Percentiles rank a stretch among this genome's conserved stretches.
Evolutionary conservation across 2,329 filamentous ascomycete genomes (phyloP).

Genomic region (Fusarium udum): DNA sequence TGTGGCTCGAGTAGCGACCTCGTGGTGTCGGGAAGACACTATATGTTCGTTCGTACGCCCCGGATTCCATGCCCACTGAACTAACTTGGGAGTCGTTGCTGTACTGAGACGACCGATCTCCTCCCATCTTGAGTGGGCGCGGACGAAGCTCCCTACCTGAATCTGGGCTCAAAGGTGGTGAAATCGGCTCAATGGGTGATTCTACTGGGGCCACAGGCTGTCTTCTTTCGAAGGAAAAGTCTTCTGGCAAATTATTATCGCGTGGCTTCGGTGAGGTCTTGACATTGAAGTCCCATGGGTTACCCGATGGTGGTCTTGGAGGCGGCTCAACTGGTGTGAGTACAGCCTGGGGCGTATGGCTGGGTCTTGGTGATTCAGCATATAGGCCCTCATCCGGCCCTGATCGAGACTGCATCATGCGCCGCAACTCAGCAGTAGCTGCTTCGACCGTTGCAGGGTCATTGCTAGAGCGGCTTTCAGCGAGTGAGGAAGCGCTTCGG

Average conservation of each 20-base stretch:
- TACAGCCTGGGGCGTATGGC: conserved; percentile 13
- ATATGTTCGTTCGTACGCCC: conserved; percentile 37
- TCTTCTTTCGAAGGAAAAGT: conserved; percentile 40
- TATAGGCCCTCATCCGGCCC: conserved; percentile 42
- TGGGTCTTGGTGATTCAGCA: conserved; percentile 14
- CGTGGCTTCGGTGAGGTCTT: conserved; percentile 27
- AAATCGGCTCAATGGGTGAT: conserved; percentile 35
- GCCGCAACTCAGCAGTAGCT: conserved; percentile 44
- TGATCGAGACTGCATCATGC: conserved; percentile 42
- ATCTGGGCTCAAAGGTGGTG: conserved; percentile 39
- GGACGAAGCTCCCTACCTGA: conserved; percentile 22
- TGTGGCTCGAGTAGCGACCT: conserved; percentile 35
- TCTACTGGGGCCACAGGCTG: conserved; percentile 38
- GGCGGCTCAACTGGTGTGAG: conserved; percentile 38
- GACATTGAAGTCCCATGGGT: conserved; percentile 54
- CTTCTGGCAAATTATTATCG: conserved; percentile 33
- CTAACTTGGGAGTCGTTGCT: conserved; percentile 39
- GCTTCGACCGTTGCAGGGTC: conserved; percentile 42
- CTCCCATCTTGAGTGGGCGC: conserved; percentile 31
- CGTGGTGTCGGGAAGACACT: conserved; percentile 39
- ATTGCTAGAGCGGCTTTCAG: conserved; percentile 19
- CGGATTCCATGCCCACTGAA: conserved; percentile 31
- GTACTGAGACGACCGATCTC: conserved; percentile 35
- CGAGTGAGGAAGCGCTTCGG: conserved; percentile 14
- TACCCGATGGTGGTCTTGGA: conserved; percentile 51